A percentile compares a stretch with the other conserved stretches of the same genome.
Conservation (phyloP, 148 eudicot species). For the Cornus florida region DNA sequence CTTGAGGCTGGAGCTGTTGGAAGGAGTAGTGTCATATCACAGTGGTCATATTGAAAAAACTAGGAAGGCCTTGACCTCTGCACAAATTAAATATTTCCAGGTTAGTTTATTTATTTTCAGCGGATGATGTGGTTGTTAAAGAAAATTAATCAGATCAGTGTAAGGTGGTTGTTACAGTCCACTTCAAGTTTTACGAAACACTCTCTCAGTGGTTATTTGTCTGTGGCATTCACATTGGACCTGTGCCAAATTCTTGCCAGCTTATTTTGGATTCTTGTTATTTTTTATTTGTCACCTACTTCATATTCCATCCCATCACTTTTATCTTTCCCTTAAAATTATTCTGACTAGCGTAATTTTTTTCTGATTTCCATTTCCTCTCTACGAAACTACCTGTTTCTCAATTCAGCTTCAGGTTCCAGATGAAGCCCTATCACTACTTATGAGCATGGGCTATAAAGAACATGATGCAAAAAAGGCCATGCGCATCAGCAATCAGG, state of each 20-base stretch:
- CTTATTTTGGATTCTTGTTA: background rate
- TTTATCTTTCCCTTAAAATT: background rate
- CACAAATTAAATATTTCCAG: constrained; percentile 63
- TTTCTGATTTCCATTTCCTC: background rate
- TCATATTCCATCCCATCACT: background rate
- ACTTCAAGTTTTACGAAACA: background rate
- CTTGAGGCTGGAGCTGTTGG: constrained; percentile 84
- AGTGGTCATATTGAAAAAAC: constrained; percentile 64
- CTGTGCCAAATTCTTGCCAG: background rate
- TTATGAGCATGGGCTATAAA: constrained; percentile 86
- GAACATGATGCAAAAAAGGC: constrained; percentile 76
- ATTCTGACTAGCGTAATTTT: background rate
- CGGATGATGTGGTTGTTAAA: background rate
- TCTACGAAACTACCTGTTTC: constrained; percentile 13
- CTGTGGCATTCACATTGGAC: constrained; percentile 3
- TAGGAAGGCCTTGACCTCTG: constrained; percentile 54
- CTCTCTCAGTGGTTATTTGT: background rate
- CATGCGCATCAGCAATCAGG: constrained; percentile 76
- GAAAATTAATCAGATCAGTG: background rate
- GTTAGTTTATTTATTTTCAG: constrained; percentile 29
- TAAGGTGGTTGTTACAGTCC: background rate
- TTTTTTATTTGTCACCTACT: background rate
- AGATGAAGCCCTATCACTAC: constrained; percentile 72
- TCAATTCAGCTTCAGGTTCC: constrained; percentile 84
- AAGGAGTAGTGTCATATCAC: constrained; percentile 92